Conservation (phyloP, 495 filamentous ascomycete genomes). For the Achaetomiella virescens region DNA sequence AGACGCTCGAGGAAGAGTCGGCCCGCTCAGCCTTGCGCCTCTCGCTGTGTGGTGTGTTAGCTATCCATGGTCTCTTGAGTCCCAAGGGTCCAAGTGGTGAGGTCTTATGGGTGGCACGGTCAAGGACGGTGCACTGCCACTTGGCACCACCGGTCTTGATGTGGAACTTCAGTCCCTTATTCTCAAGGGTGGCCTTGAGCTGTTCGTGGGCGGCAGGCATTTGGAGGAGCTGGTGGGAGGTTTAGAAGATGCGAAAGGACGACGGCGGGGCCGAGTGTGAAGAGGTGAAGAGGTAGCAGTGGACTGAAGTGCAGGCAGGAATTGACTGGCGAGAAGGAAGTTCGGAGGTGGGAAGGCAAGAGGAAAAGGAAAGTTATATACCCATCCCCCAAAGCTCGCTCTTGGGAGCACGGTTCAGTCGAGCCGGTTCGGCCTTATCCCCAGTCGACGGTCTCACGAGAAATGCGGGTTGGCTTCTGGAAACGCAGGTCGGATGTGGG, state of each 20-base stretch:
- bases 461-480: conserved; percentile 3
- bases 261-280: no score
- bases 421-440: background rate
- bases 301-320: background rate
- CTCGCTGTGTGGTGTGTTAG: conserved; percentile 30
- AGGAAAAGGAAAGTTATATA: conserved; percentile 6
- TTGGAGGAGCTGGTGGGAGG: background rate
- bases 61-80: background rate
- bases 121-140: conserved; percentile 38
- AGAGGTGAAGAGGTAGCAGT: no score
- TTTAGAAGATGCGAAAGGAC: no score
- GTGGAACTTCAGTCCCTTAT: conserved; percentile 36
- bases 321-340: background rate
- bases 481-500: conserved; percentile 5
- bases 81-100: background rate
- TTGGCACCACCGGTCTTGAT: conserved; percentile 34
- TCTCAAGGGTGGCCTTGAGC: conserved; percentile 30
- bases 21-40: conserved; percentile 20
- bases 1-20: conserved; percentile 23
- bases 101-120: conserved; percentile 35
- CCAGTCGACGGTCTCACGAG: conserved; percentile 2
- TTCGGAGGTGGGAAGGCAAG: background rate
- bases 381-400: background rate
- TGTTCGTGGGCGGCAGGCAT: conserved; percentile 11
- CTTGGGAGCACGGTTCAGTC: background rate